phyloP scores from a whole-genome alignment of 2,329 filamentous ascomycete species.

The Epichloe typhina region DNA sequence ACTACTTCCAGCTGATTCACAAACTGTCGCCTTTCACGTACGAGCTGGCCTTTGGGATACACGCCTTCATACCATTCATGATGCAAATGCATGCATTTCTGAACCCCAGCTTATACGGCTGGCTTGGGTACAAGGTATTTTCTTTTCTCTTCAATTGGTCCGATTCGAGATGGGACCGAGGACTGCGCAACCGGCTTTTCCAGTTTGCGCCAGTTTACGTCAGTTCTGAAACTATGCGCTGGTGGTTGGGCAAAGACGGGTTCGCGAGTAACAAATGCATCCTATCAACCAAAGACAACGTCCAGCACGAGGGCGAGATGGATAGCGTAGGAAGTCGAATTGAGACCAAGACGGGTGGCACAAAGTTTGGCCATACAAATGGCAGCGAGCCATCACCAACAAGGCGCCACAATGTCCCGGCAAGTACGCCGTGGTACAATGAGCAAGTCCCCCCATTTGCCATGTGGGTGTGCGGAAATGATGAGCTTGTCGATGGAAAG shows the following conservation, averaged over 20 bases:
- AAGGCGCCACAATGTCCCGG: constrained; percentile 16
- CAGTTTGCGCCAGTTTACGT: constrained; percentile 89
- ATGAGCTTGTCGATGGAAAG: constrained; percentile 72
- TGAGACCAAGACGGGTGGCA: not conserved
- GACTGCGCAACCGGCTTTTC: constrained; percentile 69
- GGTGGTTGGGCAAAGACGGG: constrained; percentile 85
- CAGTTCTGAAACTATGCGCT: constrained; percentile 78
- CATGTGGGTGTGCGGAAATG: constrained; percentile 73
- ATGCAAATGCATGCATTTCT: constrained; percentile 64
- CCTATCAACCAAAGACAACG: constrained; percentile 61
- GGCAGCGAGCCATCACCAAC: constrained; percentile 6
- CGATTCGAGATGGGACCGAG: constrained; percentile 73
- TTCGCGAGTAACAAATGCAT: constrained; percentile 76
- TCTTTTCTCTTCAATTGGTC: constrained; percentile 83
- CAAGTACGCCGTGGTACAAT: constrained; percentile 67
- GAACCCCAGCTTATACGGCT: constrained; percentile 57
- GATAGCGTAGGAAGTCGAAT: constrained; percentile 30
- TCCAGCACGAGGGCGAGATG: constrained; percentile 45
- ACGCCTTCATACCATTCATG: constrained; percentile 90
- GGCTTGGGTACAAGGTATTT: constrained; percentile 79
- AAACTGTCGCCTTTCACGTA: constrained; percentile 66
- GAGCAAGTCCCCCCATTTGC: constrained; percentile 66
- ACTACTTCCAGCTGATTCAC: constrained; percentile 87
- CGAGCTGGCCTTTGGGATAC: constrained; percentile 74
- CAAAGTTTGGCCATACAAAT: not conserved